phyloP scores from a whole-genome alignment of 345 rosid genomes.

The Leavenworthia alabamica region DNA sequence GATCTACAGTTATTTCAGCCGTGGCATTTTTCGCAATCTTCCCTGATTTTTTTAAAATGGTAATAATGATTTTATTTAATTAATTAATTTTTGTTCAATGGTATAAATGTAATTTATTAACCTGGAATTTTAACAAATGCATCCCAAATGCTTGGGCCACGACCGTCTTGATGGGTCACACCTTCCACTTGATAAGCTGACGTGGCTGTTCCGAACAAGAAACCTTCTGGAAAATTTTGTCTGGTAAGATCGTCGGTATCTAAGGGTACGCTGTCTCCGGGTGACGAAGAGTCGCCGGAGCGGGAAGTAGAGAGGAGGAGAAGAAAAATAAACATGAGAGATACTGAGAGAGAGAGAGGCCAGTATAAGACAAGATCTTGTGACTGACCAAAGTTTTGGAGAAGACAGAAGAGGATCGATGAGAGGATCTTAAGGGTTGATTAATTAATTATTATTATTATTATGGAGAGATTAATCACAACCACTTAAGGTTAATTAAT shows the following conservation, averaged over 20 bases:
- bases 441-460: too few relatives aligned
- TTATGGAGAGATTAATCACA: too few relatives aligned
- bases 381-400: too few relatives aligned
- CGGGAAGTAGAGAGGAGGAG: conserved; percentile 7
- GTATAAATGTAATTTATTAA: too few relatives aligned
- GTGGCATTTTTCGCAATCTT: conserved; percentile 63
- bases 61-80: background rate
- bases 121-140: conserved; percentile 70
- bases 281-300: conserved; percentile 18
- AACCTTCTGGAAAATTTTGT: conserved; percentile 50
- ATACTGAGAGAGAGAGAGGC: too few relatives aligned
- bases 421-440: too few relatives aligned
- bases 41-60: conserved; percentile 40
- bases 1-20: conserved; percentile 81
- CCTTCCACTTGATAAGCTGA: conserved; percentile 98
- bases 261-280: too few relatives aligned
- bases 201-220: conserved; percentile 83
- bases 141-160: conserved; percentile 99
- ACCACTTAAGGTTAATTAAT: too few relatives aligned
- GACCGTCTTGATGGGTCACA: conserved; percentile 76
- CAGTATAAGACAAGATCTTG: too few relatives aligned
- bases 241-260: conserved; percentile 70
- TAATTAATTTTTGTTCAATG: too few relatives aligned
- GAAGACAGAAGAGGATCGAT: too few relatives aligned
- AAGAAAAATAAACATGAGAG: too few relatives aligned